A percentile compares a stretch with the other conserved stretches of the same genome.
phyloP scores from a whole-genome alignment of 192 early-diverging fungal species.

The Coemansia sp. region DNA sequence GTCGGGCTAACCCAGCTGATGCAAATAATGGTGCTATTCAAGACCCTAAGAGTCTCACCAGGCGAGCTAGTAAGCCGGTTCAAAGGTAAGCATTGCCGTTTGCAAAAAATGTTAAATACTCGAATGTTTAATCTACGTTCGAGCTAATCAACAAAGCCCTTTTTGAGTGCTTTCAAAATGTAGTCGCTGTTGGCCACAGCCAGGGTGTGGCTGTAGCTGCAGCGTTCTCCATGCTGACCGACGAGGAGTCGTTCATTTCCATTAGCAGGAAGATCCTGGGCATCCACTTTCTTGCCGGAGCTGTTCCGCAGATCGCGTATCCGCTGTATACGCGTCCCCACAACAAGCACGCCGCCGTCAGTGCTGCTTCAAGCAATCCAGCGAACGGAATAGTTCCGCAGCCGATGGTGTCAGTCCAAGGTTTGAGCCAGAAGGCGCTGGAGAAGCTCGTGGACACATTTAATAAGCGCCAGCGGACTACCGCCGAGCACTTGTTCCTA shows the following conservation, averaged over 20 bases:
- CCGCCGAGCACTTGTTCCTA: conserved; percentile 6
- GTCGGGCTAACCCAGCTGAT: conserved; percentile 66
- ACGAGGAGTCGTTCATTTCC: conserved; percentile 74
- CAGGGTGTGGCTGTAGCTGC: conserved; percentile 54
- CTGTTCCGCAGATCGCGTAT: too few species aligned
- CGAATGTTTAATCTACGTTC: not conserved
- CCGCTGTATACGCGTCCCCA: conserved; percentile 58
- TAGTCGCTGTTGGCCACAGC: conserved; percentile 72
- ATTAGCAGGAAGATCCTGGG: conserved; percentile 81
- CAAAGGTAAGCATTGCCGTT: conserved; percentile 19
- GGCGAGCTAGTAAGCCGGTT: conserved; percentile 23
- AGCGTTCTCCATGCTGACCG: conserved; percentile 73
- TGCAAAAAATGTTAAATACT: conserved; percentile 57
- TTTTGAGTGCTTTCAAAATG: not conserved
- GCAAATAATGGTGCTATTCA: conserved; percentile 67
- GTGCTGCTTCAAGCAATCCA: too few species aligned
- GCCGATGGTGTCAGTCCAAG: conserved; percentile 33
- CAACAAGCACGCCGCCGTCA: not conserved
- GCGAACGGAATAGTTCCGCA: too few species aligned
- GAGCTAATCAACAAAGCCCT: too few species aligned
- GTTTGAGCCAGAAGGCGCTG: not conserved
- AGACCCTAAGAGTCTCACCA: conserved; percentile 60
- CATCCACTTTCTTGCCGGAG: too few species aligned
- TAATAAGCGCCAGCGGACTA: conserved; percentile 5
- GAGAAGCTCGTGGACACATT: conserved; percentile 10